Percentiles rank a stretch among this genome's conserved stretches.
Conservation (phyloP, 331 rosid genomes). For the Phaseolus coccineus region DNA sequence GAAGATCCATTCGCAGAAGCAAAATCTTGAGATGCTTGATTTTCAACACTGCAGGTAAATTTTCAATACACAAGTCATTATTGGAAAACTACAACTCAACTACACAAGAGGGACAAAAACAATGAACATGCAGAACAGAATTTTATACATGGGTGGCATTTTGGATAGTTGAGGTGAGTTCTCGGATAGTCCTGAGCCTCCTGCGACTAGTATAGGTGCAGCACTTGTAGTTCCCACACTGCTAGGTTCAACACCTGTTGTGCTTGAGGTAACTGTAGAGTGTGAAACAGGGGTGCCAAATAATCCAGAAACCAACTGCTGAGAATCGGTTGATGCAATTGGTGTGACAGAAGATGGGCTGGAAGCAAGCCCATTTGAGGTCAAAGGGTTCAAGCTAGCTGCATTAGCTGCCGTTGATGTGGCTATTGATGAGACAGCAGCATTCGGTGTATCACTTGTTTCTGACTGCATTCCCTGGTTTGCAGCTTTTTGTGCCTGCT, state of each 20-base stretch:
- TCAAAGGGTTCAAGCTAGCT: constrained; percentile 50
- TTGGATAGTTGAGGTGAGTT: constrained; percentile 53
- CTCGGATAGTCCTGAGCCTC: constrained; percentile 64
- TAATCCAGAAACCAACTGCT: constrained; percentile 60
- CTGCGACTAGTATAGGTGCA: constrained; percentile 56
- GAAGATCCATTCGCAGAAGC: constrained; percentile 64
- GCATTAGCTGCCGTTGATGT: constrained; percentile 55
- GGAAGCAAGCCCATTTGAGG: constrained; percentile 58
- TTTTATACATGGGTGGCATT: constrained; percentile 60
- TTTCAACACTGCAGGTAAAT: constrained; percentile 59
- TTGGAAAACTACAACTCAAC: constrained; percentile 47
- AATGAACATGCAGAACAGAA: constrained; percentile 39
- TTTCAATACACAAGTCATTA: constrained; percentile 40
- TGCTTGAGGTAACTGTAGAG: constrained; percentile 52
- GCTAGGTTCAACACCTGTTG: constrained; percentile 59
- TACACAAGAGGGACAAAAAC: constrained; percentile 7
- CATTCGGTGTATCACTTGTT: constrained; percentile 52
- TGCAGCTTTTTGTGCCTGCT: constrained; percentile 77
- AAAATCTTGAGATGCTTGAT: constrained; percentile 67
- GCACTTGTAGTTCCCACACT: constrained; percentile 51
- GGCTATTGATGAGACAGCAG: constrained; percentile 59
- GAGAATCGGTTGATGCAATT: constrained; percentile 64
- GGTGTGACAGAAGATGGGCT: constrained; percentile 88
- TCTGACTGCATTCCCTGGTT: constrained; percentile 68
- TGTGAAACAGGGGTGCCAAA: constrained; percentile 53